These are phyloP conservation scores for Kurtzmaniella quercitrusa DNA, from an alignment of 1,139 yeast species.

Conservation along the genomic window DNA sequence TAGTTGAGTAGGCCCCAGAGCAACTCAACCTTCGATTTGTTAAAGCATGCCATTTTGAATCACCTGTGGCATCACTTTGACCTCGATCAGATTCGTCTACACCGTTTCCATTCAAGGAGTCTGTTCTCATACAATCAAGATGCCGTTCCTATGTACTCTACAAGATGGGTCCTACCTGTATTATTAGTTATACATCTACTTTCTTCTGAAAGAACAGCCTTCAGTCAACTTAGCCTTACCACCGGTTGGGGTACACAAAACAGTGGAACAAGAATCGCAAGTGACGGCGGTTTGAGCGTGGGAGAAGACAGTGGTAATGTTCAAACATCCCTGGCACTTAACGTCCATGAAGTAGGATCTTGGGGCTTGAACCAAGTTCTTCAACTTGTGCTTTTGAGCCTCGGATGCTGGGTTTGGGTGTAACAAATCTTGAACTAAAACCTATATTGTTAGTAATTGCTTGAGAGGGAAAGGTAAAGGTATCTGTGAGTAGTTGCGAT, in stretches of 20 bases:
- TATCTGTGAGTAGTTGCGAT: no score
- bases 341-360: slow-evolving; percentile 99
- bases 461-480: neutral
- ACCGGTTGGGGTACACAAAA: slow-evolving; percentile 98
- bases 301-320: slow-evolving; percentile 98
- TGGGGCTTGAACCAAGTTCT: slow-evolving; percentile 95
- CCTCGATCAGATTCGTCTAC: no score
- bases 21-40: no score
- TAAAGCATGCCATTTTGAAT: no score
- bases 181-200: slow-evolving; percentile 46
- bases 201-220: slow-evolving; percentile 99
- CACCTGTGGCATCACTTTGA: no score
- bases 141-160: neutral
- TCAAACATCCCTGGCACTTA: slow-evolving; percentile 98
- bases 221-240: slow-evolving; percentile 99
- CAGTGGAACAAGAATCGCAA: slow-evolving; percentile 98
- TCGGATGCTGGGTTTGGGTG: slow-evolving; percentile 97
- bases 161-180: slow-evolving; percentile 5
- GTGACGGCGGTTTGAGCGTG: slow-evolving; percentile 99
- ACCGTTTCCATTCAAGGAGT: no score
- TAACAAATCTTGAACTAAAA: slow-evolving; percentile 95
- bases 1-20: no score
- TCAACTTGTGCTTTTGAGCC: slow-evolving; percentile 95
- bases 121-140: no score
- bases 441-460: slow-evolving; percentile 34